A percentile compares a stretch with the other conserved stretches of the same genome.
These are phyloP conservation scores for Gymnopilus junonius DNA, from an alignment of 768 basidiomycete species.

Conservation along the genomic window DNA sequence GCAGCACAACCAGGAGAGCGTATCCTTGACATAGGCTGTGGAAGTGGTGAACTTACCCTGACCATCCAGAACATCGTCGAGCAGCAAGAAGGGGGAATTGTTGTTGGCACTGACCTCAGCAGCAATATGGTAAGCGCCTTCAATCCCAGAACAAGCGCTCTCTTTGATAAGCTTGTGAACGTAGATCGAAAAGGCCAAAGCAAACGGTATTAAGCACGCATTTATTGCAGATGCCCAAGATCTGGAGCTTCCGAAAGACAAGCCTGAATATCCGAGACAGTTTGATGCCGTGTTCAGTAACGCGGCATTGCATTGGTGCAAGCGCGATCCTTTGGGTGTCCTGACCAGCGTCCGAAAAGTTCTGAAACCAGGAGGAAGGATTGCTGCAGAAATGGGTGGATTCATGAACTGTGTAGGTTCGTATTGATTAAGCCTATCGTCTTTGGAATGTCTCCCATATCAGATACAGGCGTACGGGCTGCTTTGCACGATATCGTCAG, in stretches of 20 bases:
- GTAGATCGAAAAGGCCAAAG: constrained; percentile 58
- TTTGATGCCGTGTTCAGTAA: constrained; percentile 84
- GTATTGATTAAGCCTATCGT: neutral
- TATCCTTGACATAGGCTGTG: constrained; percentile 82
- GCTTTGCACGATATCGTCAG: constrained; percentile 58
- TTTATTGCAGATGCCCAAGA: constrained; percentile 62
- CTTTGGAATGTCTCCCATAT: neutral
- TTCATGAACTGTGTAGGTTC: constrained; percentile 75
- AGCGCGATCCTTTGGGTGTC: constrained; percentile 68
- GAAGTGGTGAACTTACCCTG: constrained; percentile 77
- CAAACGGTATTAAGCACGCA: constrained; percentile 47
- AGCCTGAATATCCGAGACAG: constrained; percentile 33
- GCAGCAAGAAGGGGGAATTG: constrained; percentile 47
- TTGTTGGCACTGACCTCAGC: constrained; percentile 74
- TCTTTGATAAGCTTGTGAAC: neutral
- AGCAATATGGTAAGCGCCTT: constrained; percentile 67
- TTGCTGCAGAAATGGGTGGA: constrained; percentile 80
- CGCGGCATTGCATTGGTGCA: constrained; percentile 88
- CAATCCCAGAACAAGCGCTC: neutral
- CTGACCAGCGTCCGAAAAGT: constrained; percentile 60
- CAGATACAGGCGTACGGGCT: constrained; percentile 58
- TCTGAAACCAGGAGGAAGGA: constrained; percentile 71
- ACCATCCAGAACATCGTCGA: constrained; percentile 58
- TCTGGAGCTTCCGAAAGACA: constrained; percentile 41
- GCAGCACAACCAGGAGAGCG: constrained; percentile 67